Base-by-base conservation (phyloP, 306 rosid species). In the Vachellia pachyceras region DNA sequence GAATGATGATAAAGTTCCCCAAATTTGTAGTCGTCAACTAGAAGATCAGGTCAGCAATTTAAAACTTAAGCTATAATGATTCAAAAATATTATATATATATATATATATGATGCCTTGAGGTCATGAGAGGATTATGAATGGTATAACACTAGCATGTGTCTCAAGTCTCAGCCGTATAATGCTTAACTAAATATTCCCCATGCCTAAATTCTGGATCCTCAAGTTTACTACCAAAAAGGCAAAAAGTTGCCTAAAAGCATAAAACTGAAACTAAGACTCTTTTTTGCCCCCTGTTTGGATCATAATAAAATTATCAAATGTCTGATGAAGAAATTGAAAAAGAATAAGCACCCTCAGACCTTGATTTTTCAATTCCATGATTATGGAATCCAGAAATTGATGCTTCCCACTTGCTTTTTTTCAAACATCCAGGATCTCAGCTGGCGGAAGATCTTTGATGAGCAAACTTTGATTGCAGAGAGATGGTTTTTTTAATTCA, bases 101-200 rank as follows among this genome's bases (percentile, higher is more conserved):
- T n/a, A 49, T 61, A 33, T 45, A 50, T 42, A 42, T 65, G 65
- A 42, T 52, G 40, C 60, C 22, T 49, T 75, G 29, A 70, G 77
- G 75, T 72, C 63, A 70, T 69, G 57, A 25, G 47, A 81, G 42
- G 52, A 68, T 35, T 35, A 67, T 42, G 29, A 42, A 42, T 29
- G 39, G 33, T 33, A 11, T 64, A 42, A 63, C 6, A 20, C n/a
- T 9, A n/a, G 12, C 67, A 68, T 25, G 25, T 22, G 54, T 20
- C 68, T n/a, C 17, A 2, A 20, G 17, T 39, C 40, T 36, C 17
- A 22, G 5, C 42, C 70, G 41, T 15, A 41, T 10, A 45, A 76
- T 33, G 37, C 29, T 23, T 23, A 44, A 15, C 66, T 10, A 41
- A 55, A 54, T 58, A 5, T 18, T 70, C 25, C 22, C 23, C 61